These are phyloP conservation scores for Neofusicoccum cordaticola DNA, from an alignment of 2,329 filamentous ascomycete species.

Conservation along the genomic window DNA sequence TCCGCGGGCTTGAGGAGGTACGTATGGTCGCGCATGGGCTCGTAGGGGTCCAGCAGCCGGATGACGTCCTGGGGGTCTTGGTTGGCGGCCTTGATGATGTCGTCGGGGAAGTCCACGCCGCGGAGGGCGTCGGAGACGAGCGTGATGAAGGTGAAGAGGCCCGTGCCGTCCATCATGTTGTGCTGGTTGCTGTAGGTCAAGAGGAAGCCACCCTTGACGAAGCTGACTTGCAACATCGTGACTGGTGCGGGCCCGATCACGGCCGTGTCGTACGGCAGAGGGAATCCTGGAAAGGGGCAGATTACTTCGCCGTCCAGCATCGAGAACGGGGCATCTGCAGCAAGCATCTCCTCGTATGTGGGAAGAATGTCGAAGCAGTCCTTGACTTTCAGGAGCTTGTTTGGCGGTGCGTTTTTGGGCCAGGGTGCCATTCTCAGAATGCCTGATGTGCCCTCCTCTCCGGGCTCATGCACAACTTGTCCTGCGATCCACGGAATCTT, in stretches of 20 bases:
- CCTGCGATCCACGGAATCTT: slow-evolving; percentile 12
- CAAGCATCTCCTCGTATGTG: slow-evolving; percentile 21
- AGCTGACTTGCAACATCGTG: slow-evolving; percentile 26
- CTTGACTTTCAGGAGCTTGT: slow-evolving; percentile 16
- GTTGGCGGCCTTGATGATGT: slow-evolving; percentile 21
- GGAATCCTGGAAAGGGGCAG: slow-evolving; percentile 28
- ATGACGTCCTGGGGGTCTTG: slow-evolving; percentile 24
- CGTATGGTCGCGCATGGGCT: slow-evolving; percentile 20
- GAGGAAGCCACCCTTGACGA: slow-evolving; percentile 29
- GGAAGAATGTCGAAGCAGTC: slow-evolving; percentile 21
- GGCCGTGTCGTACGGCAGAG: slow-evolving; percentile 24
- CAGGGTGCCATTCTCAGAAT: not conserved
- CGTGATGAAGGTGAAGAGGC: slow-evolving; percentile 24
- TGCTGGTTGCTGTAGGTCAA: slow-evolving; percentile 30
- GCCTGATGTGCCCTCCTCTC: not conserved
- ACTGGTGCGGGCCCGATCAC: slow-evolving; percentile 20
- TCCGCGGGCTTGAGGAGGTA: slow-evolving; percentile 18
- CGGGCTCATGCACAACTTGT: slow-evolving; percentile 13
- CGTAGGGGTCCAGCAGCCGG: slow-evolving; percentile 21
- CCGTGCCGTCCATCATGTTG: slow-evolving; percentile 31
- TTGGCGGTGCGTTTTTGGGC: not conserved
- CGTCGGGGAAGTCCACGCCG: slow-evolving; percentile 20
- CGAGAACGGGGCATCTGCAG: slow-evolving; percentile 25
- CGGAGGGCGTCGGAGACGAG: slow-evolving; percentile 24
- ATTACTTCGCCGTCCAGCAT: slow-evolving; percentile 33